Evolutionary conservation across 257 asterid genomes (phyloP).

Genomic region (Solanum chilense): DNA sequence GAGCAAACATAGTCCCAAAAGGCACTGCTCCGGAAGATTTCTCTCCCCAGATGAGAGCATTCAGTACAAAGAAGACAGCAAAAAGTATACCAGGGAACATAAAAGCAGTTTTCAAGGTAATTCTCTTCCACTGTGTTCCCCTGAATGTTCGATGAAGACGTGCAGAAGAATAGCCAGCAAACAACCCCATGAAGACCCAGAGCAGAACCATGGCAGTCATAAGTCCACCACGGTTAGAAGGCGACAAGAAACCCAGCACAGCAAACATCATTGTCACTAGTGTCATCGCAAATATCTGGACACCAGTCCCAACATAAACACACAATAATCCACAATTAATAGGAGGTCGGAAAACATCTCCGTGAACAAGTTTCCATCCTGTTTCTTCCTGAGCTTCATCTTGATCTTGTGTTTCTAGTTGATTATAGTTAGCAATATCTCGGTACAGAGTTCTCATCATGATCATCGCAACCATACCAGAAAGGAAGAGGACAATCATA

Average conservation of each 20-base stretch:
- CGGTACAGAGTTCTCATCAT: conserved; percentile 87
- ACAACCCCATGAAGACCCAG: conserved; percentile 88
- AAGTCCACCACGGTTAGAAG: conserved; percentile 81
- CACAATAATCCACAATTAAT: conserved; percentile 54
- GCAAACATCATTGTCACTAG: conserved; percentile 85
- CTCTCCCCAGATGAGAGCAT: conserved; percentile 75
- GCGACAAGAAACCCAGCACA: conserved; percentile 70
- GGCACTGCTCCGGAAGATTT: conserved; percentile 87
- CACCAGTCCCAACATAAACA: conserved; percentile 81
- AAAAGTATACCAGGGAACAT: conserved; percentile 81
- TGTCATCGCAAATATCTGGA: conserved; percentile 74
- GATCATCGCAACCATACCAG: conserved; percentile 94
- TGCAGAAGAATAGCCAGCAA: conserved; percentile 73
- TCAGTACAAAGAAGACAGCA: conserved; percentile 53
- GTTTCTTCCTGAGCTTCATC: conserved; percentile 93
- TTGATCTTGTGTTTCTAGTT: conserved; percentile 77
- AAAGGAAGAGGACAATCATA: conserved; percentile 85
- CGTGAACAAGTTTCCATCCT: conserved; percentile 87
- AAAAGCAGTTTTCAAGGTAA: conserved; percentile 64
- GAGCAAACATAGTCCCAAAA: conserved; percentile 79
- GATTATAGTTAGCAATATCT: conserved; percentile 87
- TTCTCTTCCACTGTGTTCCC: conserved; percentile 78
- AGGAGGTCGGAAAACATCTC: conserved; percentile 72
- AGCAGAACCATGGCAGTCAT: conserved; percentile 88
- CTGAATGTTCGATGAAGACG: conserved; percentile 63